Percentiles rank a stretch among this genome's conserved stretches.
Evolutionary conservation across 2,329 filamentous ascomycete species (phyloP).

Genomic region (Cercospora janseana): DNA sequence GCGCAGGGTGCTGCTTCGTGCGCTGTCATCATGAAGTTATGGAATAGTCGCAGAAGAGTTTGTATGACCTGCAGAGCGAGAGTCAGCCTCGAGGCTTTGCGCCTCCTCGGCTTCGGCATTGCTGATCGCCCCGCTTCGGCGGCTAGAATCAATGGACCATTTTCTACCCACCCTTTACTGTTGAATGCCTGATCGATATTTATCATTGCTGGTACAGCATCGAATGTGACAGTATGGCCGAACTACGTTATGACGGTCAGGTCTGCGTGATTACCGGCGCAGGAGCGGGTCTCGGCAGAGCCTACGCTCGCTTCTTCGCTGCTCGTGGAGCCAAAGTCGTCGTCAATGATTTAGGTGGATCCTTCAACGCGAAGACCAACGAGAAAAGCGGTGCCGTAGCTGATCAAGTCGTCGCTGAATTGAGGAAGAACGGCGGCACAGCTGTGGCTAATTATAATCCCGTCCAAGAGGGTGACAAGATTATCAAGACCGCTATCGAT

Average conservation of each 20-base stretch:
- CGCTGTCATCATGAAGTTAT: no score
- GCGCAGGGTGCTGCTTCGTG: no score
- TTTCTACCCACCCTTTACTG: no score
- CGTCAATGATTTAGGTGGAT: slow-evolving; percentile 89
- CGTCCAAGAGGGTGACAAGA: slow-evolving; percentile 87
- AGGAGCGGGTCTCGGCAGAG: slow-evolving; percentile 74
- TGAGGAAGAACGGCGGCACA: slow-evolving; percentile 82
- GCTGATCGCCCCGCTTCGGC: slow-evolving; percentile 7
- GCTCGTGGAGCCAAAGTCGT: slow-evolving; percentile 88
- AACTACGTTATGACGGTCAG: slow-evolving; percentile 77
- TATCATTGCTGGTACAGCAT: no score
- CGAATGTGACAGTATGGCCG: slow-evolving; percentile 26
- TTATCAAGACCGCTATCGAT: slow-evolving; percentile 82
- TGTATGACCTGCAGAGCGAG: background rate
- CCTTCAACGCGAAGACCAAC: slow-evolving; percentile 85
- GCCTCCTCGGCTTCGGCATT: slow-evolving; percentile 11
- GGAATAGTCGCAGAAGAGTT: background rate
- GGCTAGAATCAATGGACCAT: background rate
- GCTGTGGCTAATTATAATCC: slow-evolving; percentile 95
- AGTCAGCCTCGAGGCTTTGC: slow-evolving; percentile 8
- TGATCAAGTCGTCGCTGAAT: slow-evolving; percentile 76
- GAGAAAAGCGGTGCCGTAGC: slow-evolving; percentile 69
- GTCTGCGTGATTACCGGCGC: slow-evolving; percentile 82
- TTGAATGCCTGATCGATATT: no score
- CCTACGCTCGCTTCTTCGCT: slow-evolving; percentile 82